Evolutionary conservation across 2,329 filamentous ascomycete genomes (phyloP).

Genomic region (Ambrosiella cleistominuta): DNA sequence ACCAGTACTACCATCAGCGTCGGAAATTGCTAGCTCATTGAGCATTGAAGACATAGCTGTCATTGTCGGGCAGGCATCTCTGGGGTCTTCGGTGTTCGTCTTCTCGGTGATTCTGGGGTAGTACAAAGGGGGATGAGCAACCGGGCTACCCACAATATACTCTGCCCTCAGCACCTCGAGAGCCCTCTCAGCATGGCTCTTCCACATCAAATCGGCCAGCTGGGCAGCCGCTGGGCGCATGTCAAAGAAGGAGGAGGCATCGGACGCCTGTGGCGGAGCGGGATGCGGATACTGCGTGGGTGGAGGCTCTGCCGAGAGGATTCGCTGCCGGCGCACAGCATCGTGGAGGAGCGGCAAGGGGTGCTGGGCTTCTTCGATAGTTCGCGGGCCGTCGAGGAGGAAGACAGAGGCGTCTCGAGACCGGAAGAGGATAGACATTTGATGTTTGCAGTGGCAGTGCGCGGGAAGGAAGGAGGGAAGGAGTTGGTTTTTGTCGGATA

Average conservation of each 20-base stretch:
- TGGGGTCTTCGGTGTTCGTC: no score
- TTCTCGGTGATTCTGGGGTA: no score
- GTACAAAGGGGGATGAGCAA: no score
- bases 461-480: no score
- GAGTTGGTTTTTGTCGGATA: slow-evolving; percentile 7
- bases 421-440: slow-evolving; percentile 20
- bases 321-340: background rate
- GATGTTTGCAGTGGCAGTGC: slow-evolving; percentile 7
- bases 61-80: no score
- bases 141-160: slow-evolving; percentile 15
- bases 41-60: no score
- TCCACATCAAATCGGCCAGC: slow-evolving; percentile 35
- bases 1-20: no score
- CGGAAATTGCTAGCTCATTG: no score
- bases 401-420: slow-evolving; percentile 27
- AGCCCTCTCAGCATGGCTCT: slow-evolving; percentile 27
- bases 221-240: slow-evolving; percentile 26
- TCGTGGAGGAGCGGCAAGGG: slow-evolving; percentile 17
- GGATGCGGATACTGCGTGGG: background rate
- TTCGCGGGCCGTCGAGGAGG: slow-evolving; percentile 51
- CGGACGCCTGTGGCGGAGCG: background rate
- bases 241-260: background rate
- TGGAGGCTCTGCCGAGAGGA: background rate
- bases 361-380: slow-evolving; percentile 49
- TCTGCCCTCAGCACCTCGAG: slow-evolving; percentile 21